phyloP scores from a whole-genome alignment of 2,329 filamentous ascomycete genomes.

The Aspergillus sp. region DNA sequence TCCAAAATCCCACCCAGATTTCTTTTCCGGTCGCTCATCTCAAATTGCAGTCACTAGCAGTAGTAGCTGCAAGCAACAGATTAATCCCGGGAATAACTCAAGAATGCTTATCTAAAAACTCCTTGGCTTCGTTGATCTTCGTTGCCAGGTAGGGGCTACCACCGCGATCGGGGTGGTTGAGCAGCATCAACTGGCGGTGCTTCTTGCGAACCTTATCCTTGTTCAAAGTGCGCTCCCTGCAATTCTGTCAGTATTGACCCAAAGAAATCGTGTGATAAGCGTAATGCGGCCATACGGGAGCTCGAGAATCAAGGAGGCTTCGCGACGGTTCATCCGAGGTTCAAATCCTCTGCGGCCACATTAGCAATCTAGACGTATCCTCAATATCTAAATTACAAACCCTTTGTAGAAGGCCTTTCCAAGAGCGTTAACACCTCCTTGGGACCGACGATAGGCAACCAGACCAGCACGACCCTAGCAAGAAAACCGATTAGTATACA shows the following conservation, averaged over 20 bases:
- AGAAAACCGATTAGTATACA: slow-evolving; percentile 15
- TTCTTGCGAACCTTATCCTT: slow-evolving; percentile 96
- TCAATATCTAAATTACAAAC: slow-evolving; percentile 22
- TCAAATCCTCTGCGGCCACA: slow-evolving; percentile 70
- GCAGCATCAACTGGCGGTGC: slow-evolving; percentile 90
- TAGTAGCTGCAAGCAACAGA: too few relatives aligned
- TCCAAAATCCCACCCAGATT: not conserved
- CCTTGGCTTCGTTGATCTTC: slow-evolving; percentile 98
- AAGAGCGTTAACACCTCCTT: slow-evolving; percentile 66
- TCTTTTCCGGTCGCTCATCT: slow-evolving; percentile 6
- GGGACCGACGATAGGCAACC: slow-evolving; percentile 80
- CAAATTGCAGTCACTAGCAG: not conserved
- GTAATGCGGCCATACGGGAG: slow-evolving; percentile 65
- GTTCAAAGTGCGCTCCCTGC: slow-evolving; percentile 78
- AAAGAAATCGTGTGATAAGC: not conserved
- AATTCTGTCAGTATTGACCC: slow-evolving; percentile 9
- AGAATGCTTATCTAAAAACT: slow-evolving; percentile 78
- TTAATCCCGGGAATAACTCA: slow-evolving; percentile 14
- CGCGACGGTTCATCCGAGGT: slow-evolving; percentile 85
- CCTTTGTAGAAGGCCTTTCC: slow-evolving; percentile 97
- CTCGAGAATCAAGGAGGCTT: slow-evolving; percentile 86
- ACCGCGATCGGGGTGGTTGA: slow-evolving; percentile 96
- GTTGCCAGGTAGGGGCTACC: slow-evolving; percentile 95
- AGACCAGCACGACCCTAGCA: slow-evolving; percentile 84
- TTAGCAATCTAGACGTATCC: slow-evolving; percentile 11